These are phyloP conservation scores for Globisporangium paroecandrum DNA, from an alignment of 352 stramenopile genomes.

Conservation along the genomic window DNA sequence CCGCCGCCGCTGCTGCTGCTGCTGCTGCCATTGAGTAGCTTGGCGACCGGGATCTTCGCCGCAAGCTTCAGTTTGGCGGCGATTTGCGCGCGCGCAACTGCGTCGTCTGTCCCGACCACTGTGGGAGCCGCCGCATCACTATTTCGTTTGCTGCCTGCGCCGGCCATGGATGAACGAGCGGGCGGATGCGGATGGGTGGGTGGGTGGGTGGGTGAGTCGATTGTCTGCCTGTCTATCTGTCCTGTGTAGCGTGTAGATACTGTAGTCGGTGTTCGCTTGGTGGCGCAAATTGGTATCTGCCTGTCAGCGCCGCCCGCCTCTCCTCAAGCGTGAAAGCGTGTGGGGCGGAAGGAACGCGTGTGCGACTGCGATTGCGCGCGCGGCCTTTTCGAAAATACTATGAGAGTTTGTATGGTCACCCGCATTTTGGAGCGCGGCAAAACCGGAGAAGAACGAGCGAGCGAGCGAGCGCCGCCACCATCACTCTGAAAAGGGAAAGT, in stretches of 20 bases:
- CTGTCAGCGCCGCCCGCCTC: not conserved
- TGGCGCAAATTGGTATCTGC: constrained; percentile 5
- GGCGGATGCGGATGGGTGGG: no score
- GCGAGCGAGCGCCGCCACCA: not conserved
- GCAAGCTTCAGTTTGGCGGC: constrained; percentile 22
- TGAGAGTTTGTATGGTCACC: constrained; percentile 9
- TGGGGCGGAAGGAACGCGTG: constrained; percentile 12
- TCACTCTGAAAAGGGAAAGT: constrained; percentile 12
- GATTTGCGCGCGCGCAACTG: constrained; percentile 17
- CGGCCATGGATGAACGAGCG: not conserved
- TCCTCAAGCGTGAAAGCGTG: not conserved
- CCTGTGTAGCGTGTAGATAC: not conserved
- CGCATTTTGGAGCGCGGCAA: not conserved
- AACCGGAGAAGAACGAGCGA: not conserved
- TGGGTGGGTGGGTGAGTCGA: not conserved
- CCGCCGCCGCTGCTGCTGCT: not conserved
- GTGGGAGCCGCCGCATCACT: not conserved
- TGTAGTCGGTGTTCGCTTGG: not conserved
- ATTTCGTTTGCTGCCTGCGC: not conserved
- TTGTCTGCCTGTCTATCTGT: not conserved
- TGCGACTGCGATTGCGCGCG: constrained; percentile 4
- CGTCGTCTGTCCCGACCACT: constrained; percentile 15
- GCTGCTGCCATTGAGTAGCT: constrained; percentile 17
- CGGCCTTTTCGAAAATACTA: constrained; percentile 9
- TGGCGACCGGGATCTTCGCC: constrained; percentile 6